A percentile compares a stretch with the other conserved stretches of the same genome.
These are phyloP conservation scores for Avena eriantha DNA, from an alignment of 176 grass and related monocot species.

Conservation along the genomic window DNA sequence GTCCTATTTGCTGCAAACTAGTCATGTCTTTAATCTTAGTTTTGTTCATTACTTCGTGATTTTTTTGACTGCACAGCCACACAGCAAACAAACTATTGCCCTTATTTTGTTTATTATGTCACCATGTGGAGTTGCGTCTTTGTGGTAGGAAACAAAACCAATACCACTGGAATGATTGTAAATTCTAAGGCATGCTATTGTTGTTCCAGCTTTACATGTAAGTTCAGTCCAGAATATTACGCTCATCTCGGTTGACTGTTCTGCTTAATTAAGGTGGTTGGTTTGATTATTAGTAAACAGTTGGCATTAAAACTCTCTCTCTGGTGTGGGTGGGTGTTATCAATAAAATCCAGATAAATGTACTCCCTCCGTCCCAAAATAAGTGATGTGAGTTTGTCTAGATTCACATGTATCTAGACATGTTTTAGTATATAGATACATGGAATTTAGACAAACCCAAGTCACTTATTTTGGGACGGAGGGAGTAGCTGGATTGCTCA, in stretches of 20 bases:
- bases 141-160: conserved; percentile 26
- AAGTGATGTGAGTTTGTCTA: too few relatives aligned
- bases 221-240: conserved; percentile 8
- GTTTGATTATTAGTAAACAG: neutral
- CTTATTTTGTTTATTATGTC: neutral
- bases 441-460: too few relatives aligned
- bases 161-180: neutral
- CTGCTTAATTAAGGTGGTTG: neutral
- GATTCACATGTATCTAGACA: too few relatives aligned
- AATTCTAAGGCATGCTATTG: neutral
- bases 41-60: conserved; percentile 3
- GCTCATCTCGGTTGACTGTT: neutral
- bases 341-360: conserved; percentile 11
- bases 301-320: neutral
- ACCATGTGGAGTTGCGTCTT: neutral
- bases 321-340: neutral
- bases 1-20: neutral
- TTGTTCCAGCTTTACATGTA: neutral
- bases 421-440: too few relatives aligned
- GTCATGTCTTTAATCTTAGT: neutral
- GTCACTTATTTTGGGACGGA: too few relatives aligned
- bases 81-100: neutral
- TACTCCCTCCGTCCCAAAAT: neutral
- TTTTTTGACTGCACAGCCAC: neutral
- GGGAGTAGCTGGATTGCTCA: neutral